These are phyloP conservation scores for Russula olivacea DNA, from an alignment of 768 basidiomycete genomes.

Conservation along the genomic window DNA sequence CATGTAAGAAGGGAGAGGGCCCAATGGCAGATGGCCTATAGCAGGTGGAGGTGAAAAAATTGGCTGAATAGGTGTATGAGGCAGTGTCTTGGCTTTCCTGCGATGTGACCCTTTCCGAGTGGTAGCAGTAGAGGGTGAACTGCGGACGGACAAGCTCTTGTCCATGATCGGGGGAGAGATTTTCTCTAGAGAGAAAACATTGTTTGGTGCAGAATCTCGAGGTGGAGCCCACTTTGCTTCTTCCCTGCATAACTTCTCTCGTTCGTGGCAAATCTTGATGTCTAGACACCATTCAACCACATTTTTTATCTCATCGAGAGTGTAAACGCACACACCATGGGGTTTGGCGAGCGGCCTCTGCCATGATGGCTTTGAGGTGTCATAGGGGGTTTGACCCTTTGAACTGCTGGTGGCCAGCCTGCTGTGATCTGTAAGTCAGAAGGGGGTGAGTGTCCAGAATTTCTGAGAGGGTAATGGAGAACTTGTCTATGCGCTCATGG, in stretches of 20 bases:
- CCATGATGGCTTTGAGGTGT: no score
- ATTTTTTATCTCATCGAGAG: conserved; percentile 79
- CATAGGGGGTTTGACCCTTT: no score
- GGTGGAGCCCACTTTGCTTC: conserved; percentile 47
- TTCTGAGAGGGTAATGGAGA: no score
- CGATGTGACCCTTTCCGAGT: conserved; percentile 11
- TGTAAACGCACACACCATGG: conserved; percentile 87
- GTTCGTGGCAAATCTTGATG: conserved; percentile 66
- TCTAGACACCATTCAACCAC: conserved; percentile 87
- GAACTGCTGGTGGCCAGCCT: no score
- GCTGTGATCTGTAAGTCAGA: no score
- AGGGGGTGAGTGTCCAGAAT: no score
- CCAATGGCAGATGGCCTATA: conserved; percentile 30
- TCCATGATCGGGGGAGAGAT: conserved; percentile 20
- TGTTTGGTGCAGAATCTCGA: conserved; percentile 31
- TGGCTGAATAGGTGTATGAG: conserved; percentile 19
- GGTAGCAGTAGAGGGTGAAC: conserved; percentile 11
- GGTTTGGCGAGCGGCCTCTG: no score
- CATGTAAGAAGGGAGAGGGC: conserved; percentile 63
- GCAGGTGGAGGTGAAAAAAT: conserved; percentile 9
- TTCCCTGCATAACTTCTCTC: conserved; percentile 64
- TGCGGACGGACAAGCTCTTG: conserved; percentile 18
- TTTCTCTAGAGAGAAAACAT: conserved; percentile 26
- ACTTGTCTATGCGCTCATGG: no score
- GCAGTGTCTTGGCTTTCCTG: conserved; percentile 26